A percentile compares a stretch with the other conserved stretches of the same genome.
Evolutionary conservation across 2,329 filamentous ascomycete genomes (phyloP).

Genomic region (Pyrenochaeta sp.): DNA sequence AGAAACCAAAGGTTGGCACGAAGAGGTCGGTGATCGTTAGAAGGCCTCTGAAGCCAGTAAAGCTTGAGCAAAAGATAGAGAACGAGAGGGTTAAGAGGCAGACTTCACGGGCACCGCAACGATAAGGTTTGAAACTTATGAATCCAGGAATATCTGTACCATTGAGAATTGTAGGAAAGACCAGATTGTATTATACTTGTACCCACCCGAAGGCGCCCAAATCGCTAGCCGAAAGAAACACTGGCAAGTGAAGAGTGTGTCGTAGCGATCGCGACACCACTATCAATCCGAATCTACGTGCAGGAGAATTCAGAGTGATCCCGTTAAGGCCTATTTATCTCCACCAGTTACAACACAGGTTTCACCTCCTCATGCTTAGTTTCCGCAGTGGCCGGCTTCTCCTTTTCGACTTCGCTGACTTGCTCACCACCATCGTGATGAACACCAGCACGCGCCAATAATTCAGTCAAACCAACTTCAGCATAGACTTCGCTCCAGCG

Average conservation of each 20-base stretch:
- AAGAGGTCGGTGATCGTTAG: conserved; percentile 9
- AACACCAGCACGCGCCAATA: conserved; percentile 23
- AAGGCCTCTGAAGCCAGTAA: conserved; percentile 2
- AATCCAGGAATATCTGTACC: background rate
- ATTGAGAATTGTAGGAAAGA: background rate
- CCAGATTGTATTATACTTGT: background rate
- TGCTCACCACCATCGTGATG: conserved; percentile 8
- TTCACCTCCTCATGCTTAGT: conserved; percentile 12
- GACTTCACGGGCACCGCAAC: conserved; percentile 21
- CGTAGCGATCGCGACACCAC: background rate
- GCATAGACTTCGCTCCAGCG: conserved; percentile 65
- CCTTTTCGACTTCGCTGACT: background rate
- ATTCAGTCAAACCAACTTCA: conserved; percentile 69
- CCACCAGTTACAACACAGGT: conserved; percentile 4
- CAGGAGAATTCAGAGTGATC: background rate
- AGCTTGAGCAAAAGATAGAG: conserved; percentile 4
- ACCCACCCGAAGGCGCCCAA: background rate
- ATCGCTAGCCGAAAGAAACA: conserved; percentile 3
- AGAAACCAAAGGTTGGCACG: background rate
- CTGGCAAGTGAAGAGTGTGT: conserved; percentile 9
- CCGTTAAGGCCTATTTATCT: background rate
- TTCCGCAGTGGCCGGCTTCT: conserved; percentile 26
- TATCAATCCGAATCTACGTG: background rate
- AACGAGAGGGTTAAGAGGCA: conserved; percentile 36
- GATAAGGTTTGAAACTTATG: background rate